A percentile compares a stretch with the other conserved stretches of the same genome.
Conservation (phyloP, 768 basidiomycete species). For the Tylopilus sp. region DNA sequence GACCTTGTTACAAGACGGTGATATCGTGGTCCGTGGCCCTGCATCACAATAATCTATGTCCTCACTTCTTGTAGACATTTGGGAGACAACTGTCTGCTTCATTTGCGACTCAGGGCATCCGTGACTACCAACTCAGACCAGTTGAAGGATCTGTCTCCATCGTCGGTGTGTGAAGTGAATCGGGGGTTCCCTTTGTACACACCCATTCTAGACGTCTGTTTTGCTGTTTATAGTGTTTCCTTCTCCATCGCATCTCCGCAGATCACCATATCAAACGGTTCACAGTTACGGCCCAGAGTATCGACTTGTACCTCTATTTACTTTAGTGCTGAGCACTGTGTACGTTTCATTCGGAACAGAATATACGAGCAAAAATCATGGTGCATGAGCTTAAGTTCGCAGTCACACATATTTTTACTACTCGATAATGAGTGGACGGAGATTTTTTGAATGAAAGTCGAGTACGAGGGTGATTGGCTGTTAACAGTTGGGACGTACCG, state of each 20-base stretch:
- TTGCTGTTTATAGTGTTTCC: neutral
- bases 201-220: neutral
- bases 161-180: constrained; percentile 26
- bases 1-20: constrained; percentile 39
- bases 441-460: neutral
- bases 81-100: constrained; percentile 40
- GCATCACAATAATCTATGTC: neutral
- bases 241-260: neutral
- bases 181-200: neutral
- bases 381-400: too few relatives aligned
- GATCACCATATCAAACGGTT: constrained; percentile 5
- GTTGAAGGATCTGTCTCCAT: constrained; percentile 41
- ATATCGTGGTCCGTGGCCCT: constrained; percentile 39
- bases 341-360: neutral
- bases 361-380: too few relatives aligned
- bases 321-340: neutral
- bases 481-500: neutral
- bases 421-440: neutral
- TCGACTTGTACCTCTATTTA: neutral
- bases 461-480: neutral
- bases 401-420: too few relatives aligned
- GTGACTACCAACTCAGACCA: constrained; percentile 45
- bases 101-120: constrained; percentile 36
- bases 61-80: constrained; percentile 33
- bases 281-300: neutral